Evolutionary conservation across 2,329 filamentous ascomycete species (phyloP).

Genomic region (Mycocentrospora acerina): DNA sequence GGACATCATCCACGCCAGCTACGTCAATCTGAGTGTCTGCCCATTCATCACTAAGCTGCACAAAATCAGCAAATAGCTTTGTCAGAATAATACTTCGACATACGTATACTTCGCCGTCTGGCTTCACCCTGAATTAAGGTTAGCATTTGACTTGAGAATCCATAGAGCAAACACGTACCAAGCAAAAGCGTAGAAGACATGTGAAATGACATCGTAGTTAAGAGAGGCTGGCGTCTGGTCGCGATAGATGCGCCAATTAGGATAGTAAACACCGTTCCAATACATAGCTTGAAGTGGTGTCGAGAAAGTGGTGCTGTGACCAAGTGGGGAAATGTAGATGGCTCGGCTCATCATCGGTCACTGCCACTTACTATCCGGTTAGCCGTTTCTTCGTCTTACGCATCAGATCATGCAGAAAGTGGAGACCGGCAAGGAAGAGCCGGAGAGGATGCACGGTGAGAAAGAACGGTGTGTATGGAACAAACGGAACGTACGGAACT

Average conservation of each 20-base stretch:
- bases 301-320: slow-evolving; percentile 30
- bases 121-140: slow-evolving; percentile 56
- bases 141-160: slow-evolving; percentile 14
- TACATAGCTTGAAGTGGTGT: slow-evolving; percentile 40
- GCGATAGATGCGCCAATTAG: slow-evolving; percentile 74
- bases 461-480: slow-evolving; percentile 1
- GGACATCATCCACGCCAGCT: slow-evolving; percentile 56
- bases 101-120: slow-evolving; percentile 75
- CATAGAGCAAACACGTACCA: slow-evolving; percentile 44
- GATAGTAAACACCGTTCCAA: slow-evolving; percentile 79
- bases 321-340: slow-evolving; percentile 21
- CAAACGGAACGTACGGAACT: background rate
- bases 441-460: slow-evolving; percentile 6
- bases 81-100: slow-evolving; percentile 45
- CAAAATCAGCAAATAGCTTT: slow-evolving; percentile 13
- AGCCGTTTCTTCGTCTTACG: slow-evolving; percentile 34
- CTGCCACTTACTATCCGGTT: slow-evolving; percentile 27
- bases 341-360: slow-evolving; percentile 34
- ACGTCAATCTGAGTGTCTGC: slow-evolving; percentile 72
- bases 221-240: slow-evolving; percentile 72
- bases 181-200: slow-evolving; percentile 82
- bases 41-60: slow-evolving; percentile 75
- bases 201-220: slow-evolving; percentile 74
- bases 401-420: slow-evolving; percentile 21
- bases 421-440: slow-evolving; percentile 11